Evolutionary conservation across 192 early-diverging fungal species (phyloP).

Genomic region (Coemansia sp.): DNA sequence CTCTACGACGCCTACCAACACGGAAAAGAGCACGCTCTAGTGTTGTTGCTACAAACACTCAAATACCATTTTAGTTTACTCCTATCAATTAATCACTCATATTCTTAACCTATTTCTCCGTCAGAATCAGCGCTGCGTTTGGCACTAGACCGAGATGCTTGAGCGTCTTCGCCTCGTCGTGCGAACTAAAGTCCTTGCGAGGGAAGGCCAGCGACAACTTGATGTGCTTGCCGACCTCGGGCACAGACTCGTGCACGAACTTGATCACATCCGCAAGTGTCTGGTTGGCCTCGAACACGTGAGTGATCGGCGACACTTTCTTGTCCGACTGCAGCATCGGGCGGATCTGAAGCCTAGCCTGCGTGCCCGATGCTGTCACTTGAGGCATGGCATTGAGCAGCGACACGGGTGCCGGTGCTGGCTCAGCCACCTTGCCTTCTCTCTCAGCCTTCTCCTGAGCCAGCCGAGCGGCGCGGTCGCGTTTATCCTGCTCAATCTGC

Average conservation of each 20-base stretch:
- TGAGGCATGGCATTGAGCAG: constrained; percentile 31
- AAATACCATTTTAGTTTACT: constrained; percentile 1
- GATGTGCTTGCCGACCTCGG: constrained; percentile 34
- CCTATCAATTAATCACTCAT: neutral
- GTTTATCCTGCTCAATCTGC: constrained; percentile 68
- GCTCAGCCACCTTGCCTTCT: constrained; percentile 5
- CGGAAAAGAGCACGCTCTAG: constrained; percentile 12
- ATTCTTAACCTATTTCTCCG: constrained; percentile 12
- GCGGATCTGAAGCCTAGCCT: constrained; percentile 67
- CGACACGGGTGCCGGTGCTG: constrained; percentile 5
- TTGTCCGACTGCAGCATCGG: constrained; percentile 33
- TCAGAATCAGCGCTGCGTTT: constrained; percentile 58
- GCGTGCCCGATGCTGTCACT: constrained; percentile 32
- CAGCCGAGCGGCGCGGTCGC: constrained; percentile 57
- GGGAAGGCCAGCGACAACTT: constrained; percentile 66
- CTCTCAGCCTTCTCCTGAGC: constrained; percentile 36
- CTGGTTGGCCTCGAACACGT: constrained; percentile 57
- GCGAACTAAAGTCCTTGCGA: constrained; percentile 56
- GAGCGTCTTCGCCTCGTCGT: constrained; percentile 57
- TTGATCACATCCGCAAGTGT: constrained; percentile 56
- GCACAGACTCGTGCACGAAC: constrained; percentile 44
- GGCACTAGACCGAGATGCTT: constrained; percentile 66
- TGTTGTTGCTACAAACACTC: too few relatives aligned
- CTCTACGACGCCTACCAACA: neutral
- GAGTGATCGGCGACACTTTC: constrained; percentile 53